Base-by-base conservation (phyloP, 345 rosid species). In the Combretum micranthum region DNA sequence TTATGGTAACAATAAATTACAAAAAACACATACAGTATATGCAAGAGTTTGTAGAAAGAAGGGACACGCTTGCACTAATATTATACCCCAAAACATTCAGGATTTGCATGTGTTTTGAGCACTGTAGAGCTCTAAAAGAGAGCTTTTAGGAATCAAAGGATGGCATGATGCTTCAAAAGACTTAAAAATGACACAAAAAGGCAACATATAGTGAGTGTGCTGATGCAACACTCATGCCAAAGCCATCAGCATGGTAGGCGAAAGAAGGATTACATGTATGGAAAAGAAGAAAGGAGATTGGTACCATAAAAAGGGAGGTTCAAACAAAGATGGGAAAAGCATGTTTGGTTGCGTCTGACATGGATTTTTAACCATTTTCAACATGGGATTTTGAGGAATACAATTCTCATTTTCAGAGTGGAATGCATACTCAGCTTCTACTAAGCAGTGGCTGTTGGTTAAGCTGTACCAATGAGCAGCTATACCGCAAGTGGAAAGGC, bases 391-490 rank as follows among this genome's bases (percentile, higher is more conserved):
- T 32, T 51, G 65, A 69, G 55, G 80, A 69, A 76, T 78, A 71
- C 67, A 81, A 74, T 78, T 57, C 80, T 73, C 59, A 11, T 44
- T 43, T 11, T n/a, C 65, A 42, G 45, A 79, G 82, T 82, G 84
- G 84, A 74, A 72, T 74, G 75, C 87, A 63, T 47, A 74, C 77
- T 82, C 82, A 74, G 72, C 75, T 68, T 63, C 80, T 37, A 78
- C 81, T 73, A 50, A 58, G 57, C 49, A 57, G 65, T 69, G 60
- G 62, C 52, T 39, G 39, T 32, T n/a, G n/a, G n/a, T 25, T 32
- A 32, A 32, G 39, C 39, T 32, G 39, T 32, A 32, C 39, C 39
- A 4, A 11, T 32, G n/a, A n/a, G 39, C 39, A 11, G 39, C 39
- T 32, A 32, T 32, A 32, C 39, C 39, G 39, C 39, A 11, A 5